A percentile compares a stretch with the other conserved stretches of the same genome.
Evolutionary conservation across 148 eudicot species (phyloP).

Genomic region (Persicaria tinctoria): DNA sequence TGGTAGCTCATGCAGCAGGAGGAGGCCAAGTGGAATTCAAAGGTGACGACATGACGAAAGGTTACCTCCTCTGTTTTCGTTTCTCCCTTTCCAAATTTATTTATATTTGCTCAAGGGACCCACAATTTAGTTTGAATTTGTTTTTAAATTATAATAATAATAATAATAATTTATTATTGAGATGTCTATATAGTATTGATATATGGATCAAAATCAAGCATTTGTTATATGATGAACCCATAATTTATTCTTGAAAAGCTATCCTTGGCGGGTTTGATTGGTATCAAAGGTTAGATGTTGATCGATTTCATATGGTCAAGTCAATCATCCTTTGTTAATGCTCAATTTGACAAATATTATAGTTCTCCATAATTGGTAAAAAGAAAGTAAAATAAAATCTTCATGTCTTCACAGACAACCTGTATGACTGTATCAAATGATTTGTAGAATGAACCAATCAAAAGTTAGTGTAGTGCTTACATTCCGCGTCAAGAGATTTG

Average conservation of each 20-base stretch:
- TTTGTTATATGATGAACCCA: neutral
- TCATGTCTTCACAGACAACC: too few species aligned
- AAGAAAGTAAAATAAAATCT: too few species aligned
- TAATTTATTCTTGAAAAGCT: neutral
- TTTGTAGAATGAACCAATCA: too few species aligned
- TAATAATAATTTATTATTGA: neutral
- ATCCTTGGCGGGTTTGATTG: neutral
- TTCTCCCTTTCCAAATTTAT: neutral
- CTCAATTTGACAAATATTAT: neutral
- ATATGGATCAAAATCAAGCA: neutral
- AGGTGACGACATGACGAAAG: neutral
- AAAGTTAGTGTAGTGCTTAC: too few species aligned
- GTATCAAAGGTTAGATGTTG: neutral
- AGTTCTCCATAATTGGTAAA: too few species aligned
- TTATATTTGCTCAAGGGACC: neutral
- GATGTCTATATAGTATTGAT: neutral
- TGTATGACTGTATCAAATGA: too few species aligned
- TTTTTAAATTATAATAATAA: neutral
- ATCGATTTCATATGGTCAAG: neutral
- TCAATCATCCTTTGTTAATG: neutral
- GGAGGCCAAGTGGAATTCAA: constrained; percentile 1
- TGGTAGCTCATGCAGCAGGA: constrained; percentile 4
- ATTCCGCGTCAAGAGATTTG: too few species aligned
- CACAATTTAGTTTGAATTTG: neutral
- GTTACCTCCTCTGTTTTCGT: neutral